Evolutionary conservation across 495 filamentous ascomycete genomes (phyloP), one percentile per base, ranked within the genome.

Genomic region (Recurvomyces mirabilis): DNA sequence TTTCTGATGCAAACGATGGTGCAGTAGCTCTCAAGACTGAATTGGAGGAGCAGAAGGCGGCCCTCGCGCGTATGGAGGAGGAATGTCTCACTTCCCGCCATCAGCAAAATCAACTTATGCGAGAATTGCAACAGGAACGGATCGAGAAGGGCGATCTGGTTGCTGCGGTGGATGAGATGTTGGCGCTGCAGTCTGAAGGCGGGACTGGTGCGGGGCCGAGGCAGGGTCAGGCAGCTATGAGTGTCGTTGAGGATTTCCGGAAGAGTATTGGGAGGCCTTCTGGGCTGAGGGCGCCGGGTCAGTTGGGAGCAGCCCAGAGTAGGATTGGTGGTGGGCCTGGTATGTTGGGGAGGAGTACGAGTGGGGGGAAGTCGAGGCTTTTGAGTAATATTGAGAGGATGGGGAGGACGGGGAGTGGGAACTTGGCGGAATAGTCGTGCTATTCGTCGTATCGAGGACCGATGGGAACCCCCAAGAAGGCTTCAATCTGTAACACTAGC

Each of bases 101-200:
- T 0, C 77, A 86, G 39, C 80, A 84, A 42, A 70, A 71, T 6
- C 70, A 74, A 11, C 65, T 93, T 5, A 66, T 77, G 17, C 55
- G 64, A 17, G 70, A 85, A 22, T 64, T 87, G 14, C 78, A 91
- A 57, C 68, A 73, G 23, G 93, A 95, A 63, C 72, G 89, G 2
- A 71, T 82, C 17, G 91, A 98, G 65, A 98, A 94, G 63, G 87
- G 87, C 26, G 87, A 94, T 53, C 69, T 98, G 33, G 87, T 98
- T n/a, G 74, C 77, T 35, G 79, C 87, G 0, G 87, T 91, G 1
- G 91, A 96, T 56, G 87, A 95, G 62, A 75, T 96, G 79, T 82
- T 79, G 53, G 62, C 67, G 15, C 68, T 77, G 43, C 69, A 73
- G 28, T 26, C 46, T 13, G 55, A 56, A 7, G 19, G 22, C 26